A percentile compares a stretch with the other conserved stretches of the same genome.
Conservation (phyloP, 2,329 filamentous ascomycete species). For the Geoglossum cookeanum region DNA sequence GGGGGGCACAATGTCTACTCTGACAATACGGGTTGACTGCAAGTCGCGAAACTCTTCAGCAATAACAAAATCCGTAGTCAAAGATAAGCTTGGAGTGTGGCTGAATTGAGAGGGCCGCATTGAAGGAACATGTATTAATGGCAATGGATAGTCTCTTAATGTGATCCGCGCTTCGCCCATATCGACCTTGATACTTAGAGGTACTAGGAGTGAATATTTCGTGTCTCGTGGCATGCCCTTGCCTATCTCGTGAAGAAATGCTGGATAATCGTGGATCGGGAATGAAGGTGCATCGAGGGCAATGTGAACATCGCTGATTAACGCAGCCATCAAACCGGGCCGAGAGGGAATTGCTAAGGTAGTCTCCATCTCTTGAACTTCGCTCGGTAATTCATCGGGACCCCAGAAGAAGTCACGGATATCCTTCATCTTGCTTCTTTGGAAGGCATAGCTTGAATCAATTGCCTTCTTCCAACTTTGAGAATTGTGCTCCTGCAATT, state of each 20-base stretch:
- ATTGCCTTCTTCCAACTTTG: slow-evolving; percentile 87
- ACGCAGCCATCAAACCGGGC: slow-evolving; percentile 61
- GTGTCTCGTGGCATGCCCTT: slow-evolving; percentile 91
- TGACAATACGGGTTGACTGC: slow-evolving; percentile 61
- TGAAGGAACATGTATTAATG: slow-evolving; percentile 73
- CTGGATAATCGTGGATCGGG: slow-evolving; percentile 57
- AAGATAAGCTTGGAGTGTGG: slow-evolving; percentile 58
- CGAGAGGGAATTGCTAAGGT: slow-evolving; percentile 73
- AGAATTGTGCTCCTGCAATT: slow-evolving; percentile 62
- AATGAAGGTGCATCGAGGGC: slow-evolving; percentile 86
- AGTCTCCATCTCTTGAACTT: slow-evolving; percentile 63
- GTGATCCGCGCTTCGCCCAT: slow-evolving; percentile 81
- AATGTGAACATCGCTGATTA: slow-evolving; percentile 71
- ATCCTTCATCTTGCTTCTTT: slow-evolving; percentile 58
- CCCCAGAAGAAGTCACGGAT: slow-evolving; percentile 68
- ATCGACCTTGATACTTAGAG: slow-evolving; percentile 72
- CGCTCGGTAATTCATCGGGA: slow-evolving; percentile 59
- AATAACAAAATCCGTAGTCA: slow-evolving; percentile 84
- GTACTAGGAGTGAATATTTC: slow-evolving; percentile 74
- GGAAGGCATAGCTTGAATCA: slow-evolving; percentile 50
- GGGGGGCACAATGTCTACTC: slow-evolving; percentile 68
- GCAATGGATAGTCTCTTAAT: slow-evolving; percentile 82
- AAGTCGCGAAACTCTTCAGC: slow-evolving; percentile 77
- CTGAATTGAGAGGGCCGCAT: slow-evolving; percentile 67
- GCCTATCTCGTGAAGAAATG: slow-evolving; percentile 75